phyloP scores from a whole-genome alignment of 2,329 filamentous ascomycete species.

The Verticillium dahliae region DNA sequence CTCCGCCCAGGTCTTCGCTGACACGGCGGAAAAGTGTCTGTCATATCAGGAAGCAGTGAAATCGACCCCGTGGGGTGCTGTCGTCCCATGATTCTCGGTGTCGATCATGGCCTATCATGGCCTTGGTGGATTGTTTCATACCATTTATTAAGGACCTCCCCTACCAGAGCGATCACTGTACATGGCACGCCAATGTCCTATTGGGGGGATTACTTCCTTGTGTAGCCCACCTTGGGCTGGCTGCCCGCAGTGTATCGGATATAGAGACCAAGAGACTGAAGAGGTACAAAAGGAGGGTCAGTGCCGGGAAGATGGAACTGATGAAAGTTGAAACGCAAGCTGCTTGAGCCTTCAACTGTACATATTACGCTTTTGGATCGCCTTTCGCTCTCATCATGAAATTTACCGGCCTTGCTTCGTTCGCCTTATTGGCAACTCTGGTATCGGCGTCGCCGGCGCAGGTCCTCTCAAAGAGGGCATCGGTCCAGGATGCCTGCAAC shows the following conservation, averaged over 20 bases:
- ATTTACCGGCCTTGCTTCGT: background rate
- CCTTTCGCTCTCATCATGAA: constrained; percentile 1
- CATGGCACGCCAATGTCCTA: background rate
- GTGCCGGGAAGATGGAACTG: background rate
- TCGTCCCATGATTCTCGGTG: background rate
- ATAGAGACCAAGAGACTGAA: background rate
- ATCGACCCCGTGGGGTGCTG: background rate
- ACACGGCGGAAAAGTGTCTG: background rate
- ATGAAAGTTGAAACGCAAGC: background rate
- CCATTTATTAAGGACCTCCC: background rate
- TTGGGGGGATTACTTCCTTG: background rate
- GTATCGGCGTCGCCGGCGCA: constrained; percentile 5
- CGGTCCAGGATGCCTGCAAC: constrained; percentile 9
- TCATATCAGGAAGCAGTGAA: background rate
- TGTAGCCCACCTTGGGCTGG: background rate
- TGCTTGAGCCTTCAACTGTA: background rate
- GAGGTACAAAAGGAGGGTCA: background rate
- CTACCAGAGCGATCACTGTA: background rate
- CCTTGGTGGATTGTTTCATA: background rate
- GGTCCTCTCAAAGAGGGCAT: constrained; percentile 5
- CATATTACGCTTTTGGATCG: background rate
- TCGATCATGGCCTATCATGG: background rate
- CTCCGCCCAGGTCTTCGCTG: background rate
- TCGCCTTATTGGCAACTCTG: constrained; percentile 3
- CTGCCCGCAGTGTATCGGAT: background rate